Evolutionary conservation across 1,139 yeast species (phyloP), one percentile per base, ranked within the genome.

Genomic region (Sugiyamaella pinicola): DNA sequence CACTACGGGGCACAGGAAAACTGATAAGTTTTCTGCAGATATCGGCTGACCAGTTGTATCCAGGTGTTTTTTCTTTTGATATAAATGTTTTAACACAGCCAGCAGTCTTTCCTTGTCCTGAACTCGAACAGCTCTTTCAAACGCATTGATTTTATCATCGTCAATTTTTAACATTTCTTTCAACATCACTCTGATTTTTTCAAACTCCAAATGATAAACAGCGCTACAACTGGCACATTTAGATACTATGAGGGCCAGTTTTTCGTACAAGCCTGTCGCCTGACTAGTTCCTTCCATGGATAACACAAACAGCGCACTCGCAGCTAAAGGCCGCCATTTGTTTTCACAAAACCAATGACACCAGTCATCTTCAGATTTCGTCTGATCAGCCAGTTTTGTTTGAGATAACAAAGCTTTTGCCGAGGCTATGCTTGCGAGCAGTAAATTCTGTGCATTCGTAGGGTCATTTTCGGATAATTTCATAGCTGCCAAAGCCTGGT

Each of bases 311-410:
- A 59, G 45, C 4, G 61, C 49, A 24, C 49, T 42, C 4, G 55
- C 35, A 7, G 60, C 56, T 15, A 57, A 46, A 10, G 55, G 56
- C 10, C 53, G 51, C 58, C 56, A 57, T 8, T 55, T 39, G 13
- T 49, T 52, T 21, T 59, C 59, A 35, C 62, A 59, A 46, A 59
- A 59, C 61, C 62, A 55, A 42, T 59, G 62, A 13, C 47, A 33
- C 29, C 31, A 43, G 7, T 43, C 38, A 3, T 13, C 5, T 9
- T 31, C 35, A n/a, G 22, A 4, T 13, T 24, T 22, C 18, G 38
- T 19, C 19, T 21, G 39, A 8, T 43, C 21, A 3, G 47, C 38
- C 18, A 43, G 38, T 18, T 43, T 31, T 2, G 39, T 33, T 35
- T 43, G 47, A 13, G 39, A 19, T 24, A 43, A 21, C 22, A 43